phyloP scores from a whole-genome alignment of 345 rosid genomes.

The Kernera saxatilis region DNA sequence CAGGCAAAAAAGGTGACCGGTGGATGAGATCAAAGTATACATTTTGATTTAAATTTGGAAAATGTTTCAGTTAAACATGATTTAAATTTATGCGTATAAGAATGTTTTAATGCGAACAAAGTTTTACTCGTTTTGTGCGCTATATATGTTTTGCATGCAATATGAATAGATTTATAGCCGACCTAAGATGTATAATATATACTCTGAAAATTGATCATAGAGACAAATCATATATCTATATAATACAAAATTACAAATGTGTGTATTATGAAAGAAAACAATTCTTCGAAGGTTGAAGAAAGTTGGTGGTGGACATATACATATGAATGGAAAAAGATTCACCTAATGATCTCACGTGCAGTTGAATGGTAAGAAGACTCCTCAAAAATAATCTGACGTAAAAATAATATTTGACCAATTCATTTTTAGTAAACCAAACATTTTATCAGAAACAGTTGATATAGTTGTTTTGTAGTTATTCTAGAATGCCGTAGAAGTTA shows the following conservation, averaged over 20 bases:
- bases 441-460: background rate
- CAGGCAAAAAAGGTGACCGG: background rate
- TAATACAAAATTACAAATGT: background rate
- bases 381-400: background rate
- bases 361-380: background rate
- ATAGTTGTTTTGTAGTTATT: background rate
- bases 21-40: background rate
- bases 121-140: background rate
- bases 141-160: conserved; percentile 16
- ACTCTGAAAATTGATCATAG: background rate
- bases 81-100: background rate
- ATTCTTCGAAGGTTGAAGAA: background rate
- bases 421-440: background rate
- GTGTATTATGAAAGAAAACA: background rate
- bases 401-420: background rate
- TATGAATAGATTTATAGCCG: conserved; percentile 3
- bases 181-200: conserved; percentile 20
- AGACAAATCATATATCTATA: background rate
- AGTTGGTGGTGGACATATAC: conserved; percentile 3
- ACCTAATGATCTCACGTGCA: conserved; percentile 19
- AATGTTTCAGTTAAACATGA: background rate
- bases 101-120: background rate
- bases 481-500: conserved; percentile 15
- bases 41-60: background rate
- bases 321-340: background rate